Evolutionary conservation across 257 asterid genomes (phyloP), one percentile per base, ranked within the genome.

Genomic region (Solanum piurae): DNA sequence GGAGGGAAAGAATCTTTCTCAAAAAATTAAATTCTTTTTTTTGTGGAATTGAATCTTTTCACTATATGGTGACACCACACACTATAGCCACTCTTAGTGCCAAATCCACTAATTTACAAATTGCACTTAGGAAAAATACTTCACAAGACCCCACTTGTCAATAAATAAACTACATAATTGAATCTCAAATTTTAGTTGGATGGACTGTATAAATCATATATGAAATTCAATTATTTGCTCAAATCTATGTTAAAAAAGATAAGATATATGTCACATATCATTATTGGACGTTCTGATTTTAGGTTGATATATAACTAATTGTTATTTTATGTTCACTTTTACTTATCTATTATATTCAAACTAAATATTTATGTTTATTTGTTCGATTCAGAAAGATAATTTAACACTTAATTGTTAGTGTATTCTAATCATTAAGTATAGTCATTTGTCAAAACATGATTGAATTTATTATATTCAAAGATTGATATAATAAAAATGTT

Each of bases 51-150:
- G 91, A 88, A 91, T 91, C 91, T 87, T 76, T 49, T 49, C 20
- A 76, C 86, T 13, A 79, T 76, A 83, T 64, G 86, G 88, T 89
- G 91, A 92, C 90, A 86, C 84, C 91, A 90, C 90, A 86, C 88
- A 49, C 21, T 49, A 49, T 87, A 84, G 91, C 94, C 98, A 90
- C 92, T 68, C 92, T 90, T 92, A 91, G 95, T 94, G 98, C 94
- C 85, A 88, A 88, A 27, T 87, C 72, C 93, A 92, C 96, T 91
- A 68, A 68, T 68, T 94, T 92, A 60, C 86, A 84, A 89, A 90
- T 86, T 89, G 92, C 92, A 91, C 86, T 90, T 52, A 40, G 74
- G 75, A 90, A 71, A 68, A 68, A 86, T 18, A 68, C 72, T 68
- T 25, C 69, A 69, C 31, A 46, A 86, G 14, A 29, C 36, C 89